Conservation (phyloP, 2,329 filamentous ascomycete genomes). For the Fonsecaea monophora region DNA sequence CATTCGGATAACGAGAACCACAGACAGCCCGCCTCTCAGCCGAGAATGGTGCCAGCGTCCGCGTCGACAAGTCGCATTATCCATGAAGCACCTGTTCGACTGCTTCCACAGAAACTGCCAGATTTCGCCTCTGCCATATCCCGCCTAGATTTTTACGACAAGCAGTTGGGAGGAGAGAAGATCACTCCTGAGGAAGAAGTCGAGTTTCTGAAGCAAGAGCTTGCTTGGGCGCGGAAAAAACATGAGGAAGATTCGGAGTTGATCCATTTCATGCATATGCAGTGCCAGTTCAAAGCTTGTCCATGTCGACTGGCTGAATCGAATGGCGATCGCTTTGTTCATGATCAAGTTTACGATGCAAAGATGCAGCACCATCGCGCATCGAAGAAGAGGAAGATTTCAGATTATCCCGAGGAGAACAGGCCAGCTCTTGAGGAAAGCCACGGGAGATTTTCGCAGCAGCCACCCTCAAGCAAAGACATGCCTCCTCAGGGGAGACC, state of each 20-base stretch:
- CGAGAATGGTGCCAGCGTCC: background rate
- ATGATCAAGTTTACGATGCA: constrained; percentile 47
- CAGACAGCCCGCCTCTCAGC: background rate
- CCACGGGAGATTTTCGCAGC: background rate
- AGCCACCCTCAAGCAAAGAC: background rate
- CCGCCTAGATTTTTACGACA: constrained; percentile 24
- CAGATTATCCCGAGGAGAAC: constrained; percentile 5
- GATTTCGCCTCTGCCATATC: constrained; percentile 25
- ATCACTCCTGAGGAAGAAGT: constrained; percentile 50
- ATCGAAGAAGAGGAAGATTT: constrained; percentile 34
- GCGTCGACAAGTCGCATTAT: constrained; percentile 1
- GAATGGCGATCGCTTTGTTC: constrained; percentile 49
- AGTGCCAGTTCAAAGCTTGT: constrained; percentile 58
- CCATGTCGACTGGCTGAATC: constrained; percentile 55
- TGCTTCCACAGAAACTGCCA: background rate
- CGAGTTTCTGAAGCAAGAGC: constrained; percentile 54
- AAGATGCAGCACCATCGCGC: constrained; percentile 28
- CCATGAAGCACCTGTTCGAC: background rate
- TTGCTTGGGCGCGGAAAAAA: constrained; percentile 58
- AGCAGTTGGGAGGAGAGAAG: constrained; percentile 41
- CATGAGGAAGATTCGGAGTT: constrained; percentile 60
- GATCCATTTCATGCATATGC: constrained; percentile 58
- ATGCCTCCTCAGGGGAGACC: background rate
- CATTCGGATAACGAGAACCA: constrained; percentile 2
- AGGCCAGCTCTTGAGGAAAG: background rate